Evolutionary conservation across 306 rosid species (phyloP).

Genomic region (Casuarina glauca): DNA sequence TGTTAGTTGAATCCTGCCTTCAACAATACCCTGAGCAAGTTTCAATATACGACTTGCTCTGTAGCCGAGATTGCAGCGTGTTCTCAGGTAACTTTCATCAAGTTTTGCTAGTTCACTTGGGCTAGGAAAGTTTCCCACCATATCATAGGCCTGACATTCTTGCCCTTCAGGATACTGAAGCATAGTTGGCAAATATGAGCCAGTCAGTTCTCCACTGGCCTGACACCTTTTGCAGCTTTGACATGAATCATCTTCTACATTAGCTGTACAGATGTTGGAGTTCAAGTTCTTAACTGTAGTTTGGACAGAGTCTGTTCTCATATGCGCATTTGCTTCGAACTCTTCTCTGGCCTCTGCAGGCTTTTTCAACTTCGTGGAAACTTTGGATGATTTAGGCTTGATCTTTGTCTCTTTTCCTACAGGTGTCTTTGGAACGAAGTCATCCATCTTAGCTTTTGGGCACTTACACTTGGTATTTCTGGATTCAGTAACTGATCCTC

Average conservation of each 20-base stretch:
- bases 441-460: conserved; percentile 14
- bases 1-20: conserved; percentile 44
- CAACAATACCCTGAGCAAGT: conserved; percentile 43
- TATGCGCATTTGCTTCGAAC: conserved; percentile 23
- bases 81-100: conserved; percentile 38
- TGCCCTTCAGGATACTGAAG: conserved; percentile 11
- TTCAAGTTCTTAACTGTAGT: background rate
- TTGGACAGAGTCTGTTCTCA: conserved; percentile 1
- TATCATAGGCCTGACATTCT: conserved; percentile 16
- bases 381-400: conserved; percentile 7
- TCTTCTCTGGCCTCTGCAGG: conserved; percentile 18
- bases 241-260: conserved; percentile 18
- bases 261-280: conserved; percentile 4
- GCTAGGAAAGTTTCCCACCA: conserved; percentile 47
- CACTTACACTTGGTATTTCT: background rate
- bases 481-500: background rate
- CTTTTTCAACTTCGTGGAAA: conserved; percentile 17
- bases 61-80: conserved; percentile 54
- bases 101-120: conserved; percentile 47
- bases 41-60: conserved; percentile 45
- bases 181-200: conserved; percentile 1
- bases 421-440: conserved; percentile 43
- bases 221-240: conserved; percentile 8
- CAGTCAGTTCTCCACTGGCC: background rate
- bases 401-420: conserved; percentile 31